Percentiles rank a stretch among this genome's conserved stretches.
Evolutionary conservation across 495 filamentous ascomycete species (phyloP).

Genomic region (Aspergillus kassunensis): DNA sequence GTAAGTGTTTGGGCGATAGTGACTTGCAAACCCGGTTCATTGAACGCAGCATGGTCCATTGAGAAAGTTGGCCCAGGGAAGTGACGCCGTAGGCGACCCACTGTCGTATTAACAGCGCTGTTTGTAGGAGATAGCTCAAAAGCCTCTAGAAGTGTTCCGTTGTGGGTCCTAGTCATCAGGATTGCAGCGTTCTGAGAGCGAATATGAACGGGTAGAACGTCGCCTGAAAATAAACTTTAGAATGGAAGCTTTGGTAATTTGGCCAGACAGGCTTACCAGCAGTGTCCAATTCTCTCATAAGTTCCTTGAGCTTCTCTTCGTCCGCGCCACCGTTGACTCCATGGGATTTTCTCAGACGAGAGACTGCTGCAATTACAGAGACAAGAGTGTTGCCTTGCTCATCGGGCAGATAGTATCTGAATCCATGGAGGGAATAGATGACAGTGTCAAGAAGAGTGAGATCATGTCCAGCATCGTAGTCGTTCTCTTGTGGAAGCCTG

Average conservation of each 20-base stretch:
- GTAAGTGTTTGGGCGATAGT: slow-evolving; percentile 39
- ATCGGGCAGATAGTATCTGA: slow-evolving; percentile 15
- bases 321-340: slow-evolving; percentile 10
- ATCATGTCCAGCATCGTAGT: slow-evolving; percentile 24
- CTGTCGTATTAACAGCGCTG: slow-evolving; percentile 37
- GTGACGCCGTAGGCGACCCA: slow-evolving; percentile 47
- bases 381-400: slow-evolving; percentile 1
- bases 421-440: slow-evolving; percentile 21
- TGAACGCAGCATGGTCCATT: slow-evolving; percentile 29
- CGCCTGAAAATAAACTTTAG: too few species aligned
- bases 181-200: slow-evolving; percentile 58
- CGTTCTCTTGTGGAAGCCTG: slow-evolving; percentile 47
- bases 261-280: too few species aligned
- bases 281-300: slow-evolving; percentile 4
- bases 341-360: slow-evolving; percentile 15
- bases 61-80: slow-evolving; percentile 52
- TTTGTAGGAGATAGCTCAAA: slow-evolving; percentile 57
- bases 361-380: slow-evolving; percentile 15
- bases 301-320: slow-evolving; percentile 11
- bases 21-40: slow-evolving; percentile 30
- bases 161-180: slow-evolving; percentile 33
- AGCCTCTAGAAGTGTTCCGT: slow-evolving; percentile 42
- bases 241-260: too few species aligned
- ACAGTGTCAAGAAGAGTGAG: slow-evolving; percentile 15
- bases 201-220: slow-evolving; percentile 44